Evolutionary conservation across 208 protist species (phyloP), one percentile per base, ranked within the genome.

Genomic region (Eutreptiella sp.): DNA sequence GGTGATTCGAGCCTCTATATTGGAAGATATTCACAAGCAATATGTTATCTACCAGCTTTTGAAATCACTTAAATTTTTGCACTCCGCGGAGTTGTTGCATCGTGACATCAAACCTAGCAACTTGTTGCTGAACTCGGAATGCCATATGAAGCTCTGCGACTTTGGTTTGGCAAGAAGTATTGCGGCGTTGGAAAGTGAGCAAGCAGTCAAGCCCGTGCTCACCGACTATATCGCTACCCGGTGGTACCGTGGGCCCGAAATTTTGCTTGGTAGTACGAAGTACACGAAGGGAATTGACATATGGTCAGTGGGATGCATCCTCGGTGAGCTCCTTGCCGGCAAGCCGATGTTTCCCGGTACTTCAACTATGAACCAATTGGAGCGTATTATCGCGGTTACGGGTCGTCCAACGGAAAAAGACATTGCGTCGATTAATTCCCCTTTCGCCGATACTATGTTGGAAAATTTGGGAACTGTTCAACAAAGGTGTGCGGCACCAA

Each of bases 161-260:
- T 98, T 99, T 82, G 96, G 96, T 14, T 76, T 99, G 27, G 96
- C 96, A 5, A 77, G 96, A 2, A 92, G 82, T 1, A 90, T 97
- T 62, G 68, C 89, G 24, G 75, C 75, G 23, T 61, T 88, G 3
- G 86, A 93, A 45, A 75, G 82, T n/a, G 80, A 93, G 46, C 80
- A 93, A 48, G 79, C 74, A 43, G 76, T 78, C 26, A 76, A 83
- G 4, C 82, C 85, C 0, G 78, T 87, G 46, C 77, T 95, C 23
- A 97, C 92, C 19, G 91, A 95, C 62, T 97, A 97, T 73, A 90
- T 97, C 64, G 86, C 87, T 35, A 93, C 87, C 3, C 72, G 95
- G n/a, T 98, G 95, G 94, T 99, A 98, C 67, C 83, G 96, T 2
- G 94, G 95, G 16, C 96, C 96, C 0, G 95, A 99, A 69, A 96